Evolutionary conservation across 2,329 filamentous ascomycete species (phyloP).

Genomic region (Aplosporella prunicola): DNA sequence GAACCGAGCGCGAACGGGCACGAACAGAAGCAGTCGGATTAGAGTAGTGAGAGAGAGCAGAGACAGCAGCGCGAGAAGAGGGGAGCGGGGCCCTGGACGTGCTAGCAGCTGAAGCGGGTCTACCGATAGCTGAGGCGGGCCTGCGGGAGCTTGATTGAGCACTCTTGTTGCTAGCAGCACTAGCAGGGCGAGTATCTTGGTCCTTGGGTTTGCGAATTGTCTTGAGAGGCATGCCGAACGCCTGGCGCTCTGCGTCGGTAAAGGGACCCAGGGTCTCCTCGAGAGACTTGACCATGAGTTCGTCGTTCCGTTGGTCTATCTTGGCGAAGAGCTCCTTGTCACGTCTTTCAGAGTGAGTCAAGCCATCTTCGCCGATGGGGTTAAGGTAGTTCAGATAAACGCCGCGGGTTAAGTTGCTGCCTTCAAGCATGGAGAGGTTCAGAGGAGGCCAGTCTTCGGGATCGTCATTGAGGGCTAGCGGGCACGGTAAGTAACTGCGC

Average conservation of each 20-base stretch:
- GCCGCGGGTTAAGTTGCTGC: constrained; percentile 44
- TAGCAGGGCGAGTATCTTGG: constrained; percentile 17
- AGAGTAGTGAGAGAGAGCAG: constrained; percentile 26
- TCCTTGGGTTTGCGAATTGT: constrained; percentile 10
- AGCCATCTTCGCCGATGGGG: constrained; percentile 57
- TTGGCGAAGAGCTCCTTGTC: constrained; percentile 36
- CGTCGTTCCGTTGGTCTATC: constrained; percentile 48
- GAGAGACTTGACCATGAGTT: constrained; percentile 57
- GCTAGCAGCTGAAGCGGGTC: constrained; percentile 1
- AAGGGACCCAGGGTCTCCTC: constrained; percentile 44
- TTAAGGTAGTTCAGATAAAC: constrained; percentile 43
- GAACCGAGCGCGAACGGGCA: constrained; percentile 17
- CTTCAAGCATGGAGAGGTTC: constrained; percentile 42
- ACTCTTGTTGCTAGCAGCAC: no score
- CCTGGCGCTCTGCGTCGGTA: constrained; percentile 40
- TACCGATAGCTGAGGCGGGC: constrained; percentile 1
- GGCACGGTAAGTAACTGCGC: neutral
- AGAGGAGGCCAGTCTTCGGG: constrained; percentile 57
- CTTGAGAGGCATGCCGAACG: constrained; percentile 30
- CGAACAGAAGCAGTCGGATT: constrained; percentile 3
- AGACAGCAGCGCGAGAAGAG: constrained; percentile 42
- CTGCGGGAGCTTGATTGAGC: neutral
- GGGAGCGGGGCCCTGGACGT: constrained; percentile 36
- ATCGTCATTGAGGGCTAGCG: constrained; percentile 51
- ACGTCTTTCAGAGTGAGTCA: constrained; percentile 53